Evolutionary conservation across 1,284 basidiomycete species (phyloP).

Genomic region (Rhizoctonia solani): DNA sequence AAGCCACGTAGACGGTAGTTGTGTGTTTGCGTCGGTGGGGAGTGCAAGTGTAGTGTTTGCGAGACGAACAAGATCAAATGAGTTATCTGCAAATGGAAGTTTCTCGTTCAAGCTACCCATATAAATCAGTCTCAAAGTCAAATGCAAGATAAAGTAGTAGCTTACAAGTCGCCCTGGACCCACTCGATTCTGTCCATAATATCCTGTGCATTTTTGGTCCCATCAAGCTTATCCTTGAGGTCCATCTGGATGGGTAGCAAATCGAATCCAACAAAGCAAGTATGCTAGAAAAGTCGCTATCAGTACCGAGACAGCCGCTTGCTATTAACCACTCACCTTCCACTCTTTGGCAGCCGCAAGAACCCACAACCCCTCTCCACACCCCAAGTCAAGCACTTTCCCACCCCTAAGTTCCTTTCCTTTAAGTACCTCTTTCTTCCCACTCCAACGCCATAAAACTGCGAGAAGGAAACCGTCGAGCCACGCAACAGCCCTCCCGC

Average conservation of each 20-base stretch:
- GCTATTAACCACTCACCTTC: constrained; percentile 12
- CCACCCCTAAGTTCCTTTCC: constrained; percentile 28
- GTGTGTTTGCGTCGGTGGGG: constrained; percentile 19
- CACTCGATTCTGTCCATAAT: constrained; percentile 32
- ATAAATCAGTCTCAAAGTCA: background rate
- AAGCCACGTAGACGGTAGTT: constrained; percentile 27
- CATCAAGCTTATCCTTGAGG: constrained; percentile 21
- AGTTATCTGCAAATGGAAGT: constrained; percentile 29
- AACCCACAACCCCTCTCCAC: constrained; percentile 32
- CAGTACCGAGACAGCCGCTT: background rate
- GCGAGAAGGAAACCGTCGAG: constrained; percentile 30
- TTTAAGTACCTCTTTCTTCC: constrained; percentile 28
- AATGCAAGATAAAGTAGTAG: background rate
- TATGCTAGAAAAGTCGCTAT: constrained; percentile 15
- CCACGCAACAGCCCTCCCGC: constrained; percentile 30
- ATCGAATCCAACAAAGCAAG: constrained; percentile 30
- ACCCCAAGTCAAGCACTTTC: constrained; percentile 21
- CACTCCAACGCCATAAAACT: constrained; percentile 32
- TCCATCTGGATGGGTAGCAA: constrained; percentile 32
- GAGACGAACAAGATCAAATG: constrained; percentile 32
- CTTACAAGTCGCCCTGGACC: constrained; percentile 31
- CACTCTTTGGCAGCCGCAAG: constrained; percentile 30
- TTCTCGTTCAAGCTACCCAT: background rate
- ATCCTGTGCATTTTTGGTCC: constrained; percentile 22
- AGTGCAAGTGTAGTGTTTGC: constrained; percentile 28